A percentile compares a stretch with the other conserved stretches of the same genome.
Evolutionary conservation across 2,329 filamentous ascomycete species (phyloP).

Genomic region (Ophiostoma sp.): DNA sequence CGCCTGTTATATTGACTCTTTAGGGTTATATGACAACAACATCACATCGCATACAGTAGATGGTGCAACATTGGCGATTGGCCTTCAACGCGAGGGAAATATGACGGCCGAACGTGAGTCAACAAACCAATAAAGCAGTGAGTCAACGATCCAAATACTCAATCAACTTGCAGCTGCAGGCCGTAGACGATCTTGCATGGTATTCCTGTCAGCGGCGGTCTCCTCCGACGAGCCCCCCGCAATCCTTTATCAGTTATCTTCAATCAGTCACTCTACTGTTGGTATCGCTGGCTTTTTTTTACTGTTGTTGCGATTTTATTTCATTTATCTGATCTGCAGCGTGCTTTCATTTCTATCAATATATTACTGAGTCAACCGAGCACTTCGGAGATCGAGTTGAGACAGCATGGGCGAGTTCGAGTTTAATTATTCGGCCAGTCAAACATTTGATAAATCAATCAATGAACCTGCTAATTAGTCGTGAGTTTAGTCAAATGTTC

Average conservation of each 20-base stretch:
- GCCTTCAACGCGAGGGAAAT: neutral
- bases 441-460: neutral
- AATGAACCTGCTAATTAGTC: neutral
- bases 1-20: conserved; percentile 1
- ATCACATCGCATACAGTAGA: neutral
- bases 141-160: neutral
- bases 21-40: neutral
- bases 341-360: neutral
- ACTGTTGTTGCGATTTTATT: neutral
- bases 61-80: neutral
- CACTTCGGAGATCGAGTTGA: conserved; percentile 9
- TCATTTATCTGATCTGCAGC: neutral
- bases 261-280: neutral
- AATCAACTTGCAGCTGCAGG: neutral
- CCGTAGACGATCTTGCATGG: conserved; percentile 10
- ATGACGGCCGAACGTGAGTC: neutral
- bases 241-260: neutral
- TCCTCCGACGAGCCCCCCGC: neutral
- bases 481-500: neutral
- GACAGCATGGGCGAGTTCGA: conserved; percentile 1
- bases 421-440: neutral
- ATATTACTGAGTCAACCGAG: neutral
- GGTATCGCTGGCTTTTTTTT: neutral
- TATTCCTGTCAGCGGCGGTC: neutral
- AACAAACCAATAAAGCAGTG: neutral